Evolutionary conservation across 225 moss, liverwort and hornwort species (phyloP), one percentile per base, ranked within the genome.

Genomic region (Marchantia polymorpha): DNA sequence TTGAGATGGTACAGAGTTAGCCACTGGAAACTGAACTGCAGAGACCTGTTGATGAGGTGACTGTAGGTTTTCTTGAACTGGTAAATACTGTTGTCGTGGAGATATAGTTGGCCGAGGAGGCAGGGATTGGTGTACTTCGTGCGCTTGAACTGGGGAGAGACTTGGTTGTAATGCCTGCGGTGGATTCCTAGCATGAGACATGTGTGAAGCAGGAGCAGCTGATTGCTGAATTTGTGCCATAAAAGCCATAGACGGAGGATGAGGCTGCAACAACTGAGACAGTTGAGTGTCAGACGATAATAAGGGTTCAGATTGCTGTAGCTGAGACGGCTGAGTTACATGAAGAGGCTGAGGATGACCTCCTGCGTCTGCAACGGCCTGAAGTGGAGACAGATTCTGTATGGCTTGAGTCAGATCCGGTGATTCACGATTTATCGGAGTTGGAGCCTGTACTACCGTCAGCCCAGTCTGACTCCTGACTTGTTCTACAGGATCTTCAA

Each of bases 181-280:
- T 49, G 16, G 26, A 49, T 17, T 54, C 72, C 23, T 49, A 3
- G 20, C 39, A 19, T 29, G 71, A 1, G 31, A 17, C 14, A 66
- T 8, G 10, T 61, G 58, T 16, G 56, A 58, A 22, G 77, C 64
- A n/a, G 25, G 58, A 19, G 26, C 65, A 63, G 78, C 50, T 20
- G 71, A 54, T 12, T 82, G 79, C 69, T 70, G 79, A 70, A 79
- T 49, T 60, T 79, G 79, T 50, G 69, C 23, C 65, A 27, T 61
- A 8, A 10, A 12, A 17, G 31, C n/a, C 29, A 12, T 17, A 46
- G 52, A 23, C 23, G 52, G 39, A 39, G 39, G 39, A 39, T 39
- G 39, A 53, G 6, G 53, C 0, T 55, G 59, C 69, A 10, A 22
- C 14, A 22, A 12, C 54, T 54, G 67, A 64, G 82, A 30, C 54